These are phyloP conservation scores for Geranomyces michiganensis DNA, from an alignment of 192 early-diverging fungal genomes.

Conservation along the genomic window DNA sequence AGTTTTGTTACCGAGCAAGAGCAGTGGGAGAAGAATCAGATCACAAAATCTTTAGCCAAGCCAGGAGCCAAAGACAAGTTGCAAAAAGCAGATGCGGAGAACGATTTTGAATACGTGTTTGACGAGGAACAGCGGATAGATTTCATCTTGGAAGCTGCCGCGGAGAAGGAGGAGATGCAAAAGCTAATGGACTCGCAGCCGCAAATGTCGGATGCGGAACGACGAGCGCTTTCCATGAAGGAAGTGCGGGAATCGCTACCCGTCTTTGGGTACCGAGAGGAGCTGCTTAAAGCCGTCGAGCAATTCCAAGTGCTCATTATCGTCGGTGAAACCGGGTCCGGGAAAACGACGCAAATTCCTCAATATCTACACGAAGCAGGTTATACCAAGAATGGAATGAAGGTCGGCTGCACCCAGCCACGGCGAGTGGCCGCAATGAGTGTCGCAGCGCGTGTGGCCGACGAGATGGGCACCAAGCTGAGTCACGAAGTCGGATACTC, in stretches of 20 bases:
- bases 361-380: slow-evolving; percentile 97
- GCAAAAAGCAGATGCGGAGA: slow-evolving; percentile 46
- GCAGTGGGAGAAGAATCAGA: slow-evolving; percentile 78
- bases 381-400: slow-evolving; percentile 81
- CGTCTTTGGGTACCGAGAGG: slow-evolving; percentile 84
- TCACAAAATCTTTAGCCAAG: slow-evolving; percentile 54
- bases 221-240: slow-evolving; percentile 74
- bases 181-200: slow-evolving; percentile 21
- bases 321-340: slow-evolving; percentile 96
- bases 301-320: slow-evolving; percentile 88
- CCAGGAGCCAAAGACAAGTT: slow-evolving; percentile 46
- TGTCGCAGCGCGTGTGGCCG: slow-evolving; percentile 95
- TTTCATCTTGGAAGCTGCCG: slow-evolving; percentile 78
- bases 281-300: slow-evolving; percentile 81
- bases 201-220: slow-evolving; percentile 61
- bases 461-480: slow-evolving; percentile 93
- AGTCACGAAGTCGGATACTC: slow-evolving; percentile 95
- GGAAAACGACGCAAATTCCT: slow-evolving; percentile 98
- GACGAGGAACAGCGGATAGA: slow-evolving; percentile 86
- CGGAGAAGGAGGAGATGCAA: slow-evolving; percentile 36
- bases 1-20: slow-evolving; percentile 85
- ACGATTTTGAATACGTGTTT: slow-evolving; percentile 92
- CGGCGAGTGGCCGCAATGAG: slow-evolving; percentile 98
- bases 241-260: slow-evolving; percentile 86
- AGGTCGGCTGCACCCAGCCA: slow-evolving; percentile 96